Evolutionary conservation across 176 grass and related monocot genomes (phyloP), one percentile per base, ranked within the genome.

Genomic region (Phoenix roebelenii): DNA sequence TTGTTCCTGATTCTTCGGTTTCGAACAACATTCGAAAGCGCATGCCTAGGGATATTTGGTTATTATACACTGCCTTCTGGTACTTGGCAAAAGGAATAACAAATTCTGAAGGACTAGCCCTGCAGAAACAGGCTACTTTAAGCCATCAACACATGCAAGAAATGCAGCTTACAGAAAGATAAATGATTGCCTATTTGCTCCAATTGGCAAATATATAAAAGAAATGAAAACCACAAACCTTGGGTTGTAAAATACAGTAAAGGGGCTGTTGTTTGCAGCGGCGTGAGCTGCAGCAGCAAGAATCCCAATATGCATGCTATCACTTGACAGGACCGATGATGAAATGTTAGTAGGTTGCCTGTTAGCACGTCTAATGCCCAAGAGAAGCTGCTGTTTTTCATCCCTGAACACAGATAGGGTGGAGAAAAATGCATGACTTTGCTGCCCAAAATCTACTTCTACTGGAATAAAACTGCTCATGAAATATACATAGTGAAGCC

Each of bases 291-390:
- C 94, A 55, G 94, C 94, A 28, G 94, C 94, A 32, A 99, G 88
- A 63, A 99, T 89, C 23, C 94, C 94, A 61, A 99, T 99, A 79
- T 99, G 94, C 94, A 99, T 99, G 65, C 94, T 99, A 79, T 99
- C 88, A 4, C 88, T 99, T 74, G 94, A 89, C 25, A 99, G 81
- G 28, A 99, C 94, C 9, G 94, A 99, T 58, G 94, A 99, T 5
- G 85, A 85, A 79, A 89, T 89, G 66, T 93, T 93, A 25, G 85
- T 89, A 6, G 88, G 85, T 64, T 99, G 94, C 53, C 94, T 66
- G 75, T 71, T 99, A 51, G 94, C 88, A 35, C 82, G 75, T 64
- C 85, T 93, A 61, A 89, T 86, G 80, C 94, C 94, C 17, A 99
- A 67, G 67, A 99, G 82, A 75, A 99, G 66, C 44, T 99, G 94